These are phyloP conservation scores for Eimeria acervulina DNA, from an alignment of 169 alveolate genomes.

Conservation along the genomic window DNA sequence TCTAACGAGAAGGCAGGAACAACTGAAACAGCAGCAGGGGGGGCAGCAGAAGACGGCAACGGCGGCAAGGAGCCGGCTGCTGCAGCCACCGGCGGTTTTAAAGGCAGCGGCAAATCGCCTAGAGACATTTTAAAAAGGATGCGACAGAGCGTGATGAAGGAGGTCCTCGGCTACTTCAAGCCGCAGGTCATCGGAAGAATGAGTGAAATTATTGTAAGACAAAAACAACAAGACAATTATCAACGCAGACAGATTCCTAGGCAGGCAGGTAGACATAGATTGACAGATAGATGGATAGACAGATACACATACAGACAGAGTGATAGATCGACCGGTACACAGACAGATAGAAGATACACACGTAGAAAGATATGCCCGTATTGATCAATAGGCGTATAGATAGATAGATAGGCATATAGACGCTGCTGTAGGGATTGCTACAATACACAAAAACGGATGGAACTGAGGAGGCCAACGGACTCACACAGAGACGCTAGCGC, in stretches of 20 bases:
- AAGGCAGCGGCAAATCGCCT: constrained; percentile 13
- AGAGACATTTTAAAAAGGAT: not conserved
- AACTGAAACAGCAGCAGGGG: too few species aligned
- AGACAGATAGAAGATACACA: not conserved
- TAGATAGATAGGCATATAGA: too few species aligned
- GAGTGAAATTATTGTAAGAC: constrained; percentile 54
- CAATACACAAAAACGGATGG: too few species aligned
- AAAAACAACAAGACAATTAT: too few species aligned
- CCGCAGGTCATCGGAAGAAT: constrained; percentile 60
- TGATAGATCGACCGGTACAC: not conserved
- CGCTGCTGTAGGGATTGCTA: too few species aligned
- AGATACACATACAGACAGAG: not conserved
- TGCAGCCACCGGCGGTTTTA: not conserved
- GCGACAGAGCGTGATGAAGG: constrained; percentile 49
- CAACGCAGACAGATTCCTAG: not conserved
- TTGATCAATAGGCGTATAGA: too few species aligned
- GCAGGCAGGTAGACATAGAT: too few species aligned
- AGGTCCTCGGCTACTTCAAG: constrained; percentile 51
- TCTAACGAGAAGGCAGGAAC: not conserved
- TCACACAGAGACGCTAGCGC: too few species aligned
- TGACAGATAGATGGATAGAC: too few species aligned
- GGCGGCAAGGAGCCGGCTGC: not conserved
- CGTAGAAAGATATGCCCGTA: not conserved
- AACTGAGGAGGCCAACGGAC: too few species aligned
- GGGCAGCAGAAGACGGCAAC: not conserved